A percentile compares a stretch with the other conserved stretches of the same genome.
These are phyloP conservation scores for Blastomyces percursus DNA, from an alignment of 2,329 filamentous ascomycete genomes.

Conservation along the genomic window DNA sequence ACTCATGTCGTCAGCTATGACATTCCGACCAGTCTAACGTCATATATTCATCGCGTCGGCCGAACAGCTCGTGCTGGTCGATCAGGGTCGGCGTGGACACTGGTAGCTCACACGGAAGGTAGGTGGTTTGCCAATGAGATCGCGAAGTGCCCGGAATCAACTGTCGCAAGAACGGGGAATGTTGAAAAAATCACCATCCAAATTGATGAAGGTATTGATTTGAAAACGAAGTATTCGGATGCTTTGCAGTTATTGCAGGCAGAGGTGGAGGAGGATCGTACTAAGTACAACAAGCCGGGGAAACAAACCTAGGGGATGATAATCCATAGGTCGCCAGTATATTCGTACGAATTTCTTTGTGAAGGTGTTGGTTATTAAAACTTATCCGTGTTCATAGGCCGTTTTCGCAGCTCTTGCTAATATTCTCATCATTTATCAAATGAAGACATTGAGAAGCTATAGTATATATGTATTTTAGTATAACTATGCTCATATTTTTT, in stretches of 20 bases:
- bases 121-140: conserved; percentile 89
- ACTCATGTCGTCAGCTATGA: conserved; percentile 92
- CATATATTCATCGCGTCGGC: conserved; percentile 85
- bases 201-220: conserved; percentile 17
- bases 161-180: conserved; percentile 21
- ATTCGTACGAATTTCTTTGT: background rate
- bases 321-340: background rate
- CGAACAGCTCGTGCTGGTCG: conserved; percentile 76
- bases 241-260: conserved; percentile 29
- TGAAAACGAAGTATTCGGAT: conserved; percentile 24
- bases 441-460: no score
- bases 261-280: conserved; percentile 20
- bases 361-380: background rate
- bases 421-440: no score
- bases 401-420: background rate
- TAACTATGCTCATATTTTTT: no score
- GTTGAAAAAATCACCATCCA: conserved; percentile 26
- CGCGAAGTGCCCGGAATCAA: conserved; percentile 38
- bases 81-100: conserved; percentile 68
- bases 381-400: background rate
- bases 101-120: conserved; percentile 71
- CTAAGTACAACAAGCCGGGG: background rate
- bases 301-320: background rate
- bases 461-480: no score
- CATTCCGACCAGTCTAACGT: conserved; percentile 65